Evolutionary conservation across 257 asterid genomes (phyloP), one percentile per base, ranked within the genome.

Genomic region (Capsicum baccatum): DNA sequence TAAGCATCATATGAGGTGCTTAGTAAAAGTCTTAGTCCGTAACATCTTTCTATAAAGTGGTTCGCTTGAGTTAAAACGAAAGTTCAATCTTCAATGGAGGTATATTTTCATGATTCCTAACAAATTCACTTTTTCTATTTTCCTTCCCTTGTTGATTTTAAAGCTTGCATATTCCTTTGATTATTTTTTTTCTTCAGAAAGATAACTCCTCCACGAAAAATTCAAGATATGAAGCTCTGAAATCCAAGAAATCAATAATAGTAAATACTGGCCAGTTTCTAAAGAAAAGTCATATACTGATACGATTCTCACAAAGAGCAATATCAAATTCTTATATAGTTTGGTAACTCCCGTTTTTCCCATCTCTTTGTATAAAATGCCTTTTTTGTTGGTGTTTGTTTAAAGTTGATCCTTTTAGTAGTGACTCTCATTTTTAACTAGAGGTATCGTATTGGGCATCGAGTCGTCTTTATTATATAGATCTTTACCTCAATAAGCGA

Each of bases 291-390:
- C 42, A 39, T 39, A 39, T 39, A 2, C 5, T 39, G 42, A 39
- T 39, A 89, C 84, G 12, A n/a, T 85, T 71, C 35, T 91, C 1
- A 2, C 80, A 12, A 82, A 68, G 64, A 47, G 88, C 44, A 79
- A 76, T 26, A n/a, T 85, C 70, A 48, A 4, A 6, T 42, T 35
- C 56, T 57, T 8, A n/a, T 76, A 26, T 16, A 4, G 0, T 6
- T 16, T 88, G 89, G 91, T 89, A 88, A 86, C 15, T 48, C 48
- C 68, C 33, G 33, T 68, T 37, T 42, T 9, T 5, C 5, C 14
- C 8, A 2, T 17, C 55, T 16, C 19, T 15, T 39, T 35, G 3
- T 66, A 33, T 14, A 67, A 35, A 67, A 12, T 3, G 42, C 3
- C 11, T 21, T 2, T 4, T 9, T 47, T 17, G 19, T 9, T 5